Conservation (phyloP, 2,329 filamentous ascomycete species). For the Cyphellophora europaea region DNA sequence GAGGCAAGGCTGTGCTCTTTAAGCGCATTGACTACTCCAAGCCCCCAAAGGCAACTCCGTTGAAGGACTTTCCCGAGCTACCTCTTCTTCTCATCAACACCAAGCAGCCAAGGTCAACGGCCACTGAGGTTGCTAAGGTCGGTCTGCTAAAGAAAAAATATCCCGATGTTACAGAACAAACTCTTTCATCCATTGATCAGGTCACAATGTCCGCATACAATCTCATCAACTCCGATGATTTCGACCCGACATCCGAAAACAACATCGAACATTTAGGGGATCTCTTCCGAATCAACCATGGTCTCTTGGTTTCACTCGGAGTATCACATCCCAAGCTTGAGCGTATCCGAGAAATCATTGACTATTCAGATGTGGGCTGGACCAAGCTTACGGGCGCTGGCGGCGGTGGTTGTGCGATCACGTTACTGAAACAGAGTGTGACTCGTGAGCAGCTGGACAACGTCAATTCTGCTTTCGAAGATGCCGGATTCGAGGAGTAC, state of each 20-base stretch:
- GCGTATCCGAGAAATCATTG: conserved; percentile 80
- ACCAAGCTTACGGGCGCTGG: conserved; percentile 95
- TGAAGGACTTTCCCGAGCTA: conserved; percentile 85
- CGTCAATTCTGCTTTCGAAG: conserved; percentile 56
- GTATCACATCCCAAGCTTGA: conserved; percentile 93
- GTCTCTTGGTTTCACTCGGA: conserved; percentile 78
- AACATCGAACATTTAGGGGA: conserved; percentile 70
- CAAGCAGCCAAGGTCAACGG: conserved; percentile 75
- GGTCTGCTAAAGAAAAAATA: conserved; percentile 60
- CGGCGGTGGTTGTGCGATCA: conserved; percentile 92
- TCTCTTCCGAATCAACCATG: conserved; percentile 89
- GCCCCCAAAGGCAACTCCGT: conserved; percentile 64
- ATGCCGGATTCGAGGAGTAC: conserved; percentile 73
- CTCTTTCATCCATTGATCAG: conserved; percentile 74
- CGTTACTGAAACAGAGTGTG: conserved; percentile 64
- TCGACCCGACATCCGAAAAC: conserved; percentile 55
- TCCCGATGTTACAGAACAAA: conserved; percentile 66
- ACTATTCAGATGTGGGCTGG: conserved; percentile 85
- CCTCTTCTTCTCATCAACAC: conserved; percentile 87
- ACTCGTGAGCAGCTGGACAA: conserved; percentile 46
- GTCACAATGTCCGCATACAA: conserved; percentile 48
- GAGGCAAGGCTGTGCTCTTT: conserved; percentile 91
- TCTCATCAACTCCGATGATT: conserved; percentile 50
- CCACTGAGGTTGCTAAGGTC: conserved; percentile 80
- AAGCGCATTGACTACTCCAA: conserved; percentile 68